These are phyloP conservation scores for Inga oerstediana DNA, from an alignment of 306 rosid species.

Conservation along the genomic window DNA sequence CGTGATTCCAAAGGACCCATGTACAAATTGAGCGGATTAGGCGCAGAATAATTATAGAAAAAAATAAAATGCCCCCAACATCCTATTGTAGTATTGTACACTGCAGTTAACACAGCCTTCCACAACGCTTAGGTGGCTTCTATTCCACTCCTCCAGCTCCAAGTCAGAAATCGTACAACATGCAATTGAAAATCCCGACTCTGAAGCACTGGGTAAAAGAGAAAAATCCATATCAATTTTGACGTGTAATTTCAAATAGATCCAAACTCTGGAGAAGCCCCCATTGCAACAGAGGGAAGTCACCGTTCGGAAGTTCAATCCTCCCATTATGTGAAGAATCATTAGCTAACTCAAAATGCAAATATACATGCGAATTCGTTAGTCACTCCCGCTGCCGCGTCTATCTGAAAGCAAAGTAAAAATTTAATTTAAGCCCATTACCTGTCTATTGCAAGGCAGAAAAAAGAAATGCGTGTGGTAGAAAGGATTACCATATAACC, in stretches of 20 bases:
- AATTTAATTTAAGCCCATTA: conserved; percentile 23
- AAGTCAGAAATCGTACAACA: conserved; percentile 42
- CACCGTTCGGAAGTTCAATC: conserved; percentile 44
- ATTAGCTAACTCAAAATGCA: conserved; percentile 57
- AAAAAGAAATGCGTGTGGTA: background rate
- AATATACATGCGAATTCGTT: conserved; percentile 52
- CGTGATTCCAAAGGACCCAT: conserved; percentile 50
- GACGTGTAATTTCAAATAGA: conserved; percentile 49
- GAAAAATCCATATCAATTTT: conserved; percentile 23
- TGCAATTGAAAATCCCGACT: conserved; percentile 27
- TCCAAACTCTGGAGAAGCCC: conserved; percentile 50
- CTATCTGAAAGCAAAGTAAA: conserved; percentile 68
- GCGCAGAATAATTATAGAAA: conserved; percentile 28
- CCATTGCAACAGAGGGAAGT: conserved; percentile 52
- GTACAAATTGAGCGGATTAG: conserved; percentile 48
- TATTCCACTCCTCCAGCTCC: conserved; percentile 39
- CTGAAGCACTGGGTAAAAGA: conserved; percentile 29
- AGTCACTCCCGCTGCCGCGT: conserved; percentile 84
- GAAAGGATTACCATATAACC: conserved; percentile 47
- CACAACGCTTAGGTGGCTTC: conserved; percentile 39
- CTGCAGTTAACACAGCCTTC: conserved; percentile 47
- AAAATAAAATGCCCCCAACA: conserved; percentile 44
- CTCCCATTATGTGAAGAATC: conserved; percentile 51
- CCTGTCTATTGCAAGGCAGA: conserved; percentile 19
- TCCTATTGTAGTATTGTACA: conserved; percentile 27